Base-by-base conservation (phyloP, 768 basidiomycete genomes). In the Hericium erinaceus region DNA sequence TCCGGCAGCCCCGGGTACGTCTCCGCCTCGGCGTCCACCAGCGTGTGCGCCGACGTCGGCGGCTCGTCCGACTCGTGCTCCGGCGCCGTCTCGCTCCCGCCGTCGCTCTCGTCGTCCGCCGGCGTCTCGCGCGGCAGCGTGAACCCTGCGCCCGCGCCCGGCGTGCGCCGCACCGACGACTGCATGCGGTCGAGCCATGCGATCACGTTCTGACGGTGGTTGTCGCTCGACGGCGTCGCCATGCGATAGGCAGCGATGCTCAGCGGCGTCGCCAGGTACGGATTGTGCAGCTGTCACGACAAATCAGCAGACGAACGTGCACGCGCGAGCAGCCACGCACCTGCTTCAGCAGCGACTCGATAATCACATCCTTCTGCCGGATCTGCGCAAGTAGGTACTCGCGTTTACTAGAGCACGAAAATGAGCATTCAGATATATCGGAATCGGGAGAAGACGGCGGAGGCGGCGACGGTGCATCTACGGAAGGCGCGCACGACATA, bases 311-410 rank as follows among this genome's bases (percentile, higher is more conserved):
- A 33, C 56, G 44, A 41, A 46, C 15, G 20, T 28, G 28, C 39
- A 9, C 15, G 54, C 39, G 56, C n/a, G 20, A 26, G 53, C 37
- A 24, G 55, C 37, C 1, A 68, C 76, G 13, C 38, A 84, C 89
- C 75, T 92, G 89, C 67, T 91, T 91, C 62, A 93, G 78, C 13
- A 92, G 80, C 13, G 84, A 87, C 61, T 91, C 87, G 63, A 93
- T 92, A 64, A 92, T 86, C 18, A 82, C 76, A 73, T 93, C 90
- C 73, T 93, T 93, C 73, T 93, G 90, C 55, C 85, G 80, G 61
- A 93, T 85, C 67, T 92, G 88, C 4, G 89, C 87, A 22, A 92
- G 80, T 15, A 93, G 76, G 66, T 91, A 91, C 65, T 92, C 91
- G 58, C 89, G 82, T 74, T 92, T 92, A 67, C 90, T 93, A 64